phyloP scores from a whole-genome alignment of 1,139 yeast species.

The Nadsonia commutata region DNA sequence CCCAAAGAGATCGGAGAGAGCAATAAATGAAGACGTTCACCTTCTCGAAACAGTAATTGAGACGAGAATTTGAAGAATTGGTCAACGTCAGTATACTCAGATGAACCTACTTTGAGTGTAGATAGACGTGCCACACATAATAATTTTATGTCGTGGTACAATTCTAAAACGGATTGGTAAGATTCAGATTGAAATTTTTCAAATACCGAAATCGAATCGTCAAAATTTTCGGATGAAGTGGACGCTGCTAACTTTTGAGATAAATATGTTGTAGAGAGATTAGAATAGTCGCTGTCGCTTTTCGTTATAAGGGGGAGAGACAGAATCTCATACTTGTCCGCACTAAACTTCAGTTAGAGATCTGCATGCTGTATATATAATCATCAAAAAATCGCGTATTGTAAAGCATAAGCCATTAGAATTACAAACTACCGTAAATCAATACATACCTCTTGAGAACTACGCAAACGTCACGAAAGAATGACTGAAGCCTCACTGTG shows the following conservation, averaged over 20 bases:
- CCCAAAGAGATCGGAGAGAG: slow-evolving; percentile 7
- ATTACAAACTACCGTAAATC: too few species aligned
- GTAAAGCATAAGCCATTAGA: too few species aligned
- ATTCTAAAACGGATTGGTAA: slow-evolving; percentile 7
- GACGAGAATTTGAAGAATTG: slow-evolving; percentile 55
- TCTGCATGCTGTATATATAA: too few species aligned
- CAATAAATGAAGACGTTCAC: slow-evolving; percentile 32
- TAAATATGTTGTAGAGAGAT: background rate
- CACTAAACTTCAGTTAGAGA: too few species aligned
- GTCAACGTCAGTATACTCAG: slow-evolving; percentile 44
- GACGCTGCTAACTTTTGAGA: slow-evolving; percentile 1
- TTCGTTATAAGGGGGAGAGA: too few species aligned
- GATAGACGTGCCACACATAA: slow-evolving; percentile 40
- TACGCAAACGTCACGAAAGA: too few species aligned
- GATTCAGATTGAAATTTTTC: background rate
- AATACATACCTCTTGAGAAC: too few species aligned
- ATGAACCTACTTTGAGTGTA: slow-evolving; percentile 39
- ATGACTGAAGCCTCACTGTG: too few species aligned
- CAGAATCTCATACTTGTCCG: too few species aligned
- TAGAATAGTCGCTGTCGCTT: background rate
- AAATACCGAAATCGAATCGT: slow-evolving; percentile 3
- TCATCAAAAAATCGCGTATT: too few species aligned
- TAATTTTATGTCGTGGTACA: slow-evolving; percentile 64
- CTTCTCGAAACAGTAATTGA: slow-evolving; percentile 61
- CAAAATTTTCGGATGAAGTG: too few species aligned